Base-by-base conservation (phyloP, 148 eudicot genomes). In the Rhododendron griersonianum region DNA sequence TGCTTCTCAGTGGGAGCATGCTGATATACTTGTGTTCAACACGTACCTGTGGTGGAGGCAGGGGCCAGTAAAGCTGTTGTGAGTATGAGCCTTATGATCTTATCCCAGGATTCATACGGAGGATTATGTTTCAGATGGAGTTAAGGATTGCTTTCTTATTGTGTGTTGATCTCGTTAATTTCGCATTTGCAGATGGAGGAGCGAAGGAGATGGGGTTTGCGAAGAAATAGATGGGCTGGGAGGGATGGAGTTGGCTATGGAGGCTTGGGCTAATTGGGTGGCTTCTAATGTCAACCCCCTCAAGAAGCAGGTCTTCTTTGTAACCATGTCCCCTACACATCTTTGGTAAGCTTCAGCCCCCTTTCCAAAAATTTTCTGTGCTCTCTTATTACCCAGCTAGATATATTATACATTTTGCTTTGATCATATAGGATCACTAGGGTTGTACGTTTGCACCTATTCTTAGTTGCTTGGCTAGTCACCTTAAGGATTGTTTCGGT, bases 241-340 rank as follows among this genome's bases (percentile, higher is more conserved):
- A 87, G 99, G 95, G 88, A 94, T 97, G 98, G 94, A 94, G 83
- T 89, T 97, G 94, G 98, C 96, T 83, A 93, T 97, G 99, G 94
- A 93, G 78, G 92, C 96, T 45, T 97, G 98, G 99, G 98, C 95
- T 53, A 87, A 93, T 33, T 93, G 98, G 99, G 95, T 95, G 50
- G 91, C 91, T 75, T 84, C 91, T 67, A 87, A 89, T 51, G 90
- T 93, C 53, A 88, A 93, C 89, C 95, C 95, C 89, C 69, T 79
- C 8, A 87, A 94, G 91, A 92, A 92, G 94, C 88, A 85, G 71
- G 94, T 93, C 45, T 97, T 97, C 87, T 97, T 95, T 83, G 95
- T 94, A 71, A 97, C 98, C 82, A 95, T 95, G 98, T 97, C 99
- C 21, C 98, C 99, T 45, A 95, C 98, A n/a, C 99, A 97, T 90